phyloP scores from a whole-genome alignment of 352 stramenopile genomes.

The Globisporangium rhizosaccharum region DNA sequence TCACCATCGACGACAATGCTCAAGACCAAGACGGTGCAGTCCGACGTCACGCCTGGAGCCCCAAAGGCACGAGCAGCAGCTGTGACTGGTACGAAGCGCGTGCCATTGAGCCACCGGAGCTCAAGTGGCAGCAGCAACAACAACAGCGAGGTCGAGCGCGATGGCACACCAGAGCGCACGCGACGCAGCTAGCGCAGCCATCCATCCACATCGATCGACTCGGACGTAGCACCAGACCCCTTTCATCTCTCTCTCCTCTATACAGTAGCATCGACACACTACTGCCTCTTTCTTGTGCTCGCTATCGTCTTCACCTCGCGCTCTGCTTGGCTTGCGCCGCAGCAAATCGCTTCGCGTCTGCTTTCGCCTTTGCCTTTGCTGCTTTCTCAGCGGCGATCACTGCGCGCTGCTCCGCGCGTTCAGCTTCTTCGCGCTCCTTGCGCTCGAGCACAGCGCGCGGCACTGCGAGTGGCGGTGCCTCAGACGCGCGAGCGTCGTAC shows the following conservation, averaged over 20 bases:
- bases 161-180: conserved; percentile 14
- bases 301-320: background rate
- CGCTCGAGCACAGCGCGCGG: conserved; percentile 50
- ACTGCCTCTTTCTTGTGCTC: background rate
- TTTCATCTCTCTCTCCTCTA: background rate
- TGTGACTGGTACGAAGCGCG: conserved; percentile 1
- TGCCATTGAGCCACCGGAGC: conserved; percentile 5
- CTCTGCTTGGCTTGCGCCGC: background rate
- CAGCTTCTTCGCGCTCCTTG: conserved; percentile 43
- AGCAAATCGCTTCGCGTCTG: background rate
- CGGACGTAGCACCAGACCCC: too few species aligned
- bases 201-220: background rate
- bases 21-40: conserved; percentile 1
- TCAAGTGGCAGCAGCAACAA: conserved; percentile 12
- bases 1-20: background rate
- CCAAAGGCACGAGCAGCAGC: background rate
- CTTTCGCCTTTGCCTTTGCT: conserved; percentile 12
- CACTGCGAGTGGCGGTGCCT: conserved; percentile 36
- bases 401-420: conserved; percentile 25
- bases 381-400: conserved; percentile 22
- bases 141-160: conserved; percentile 24
- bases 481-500: conserved; percentile 43
- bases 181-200: conserved; percentile 5
- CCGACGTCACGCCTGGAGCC: background rate
- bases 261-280: background rate